Base-by-base conservation (phyloP, 1,139 yeast species). In the Candida sp. region DNA sequence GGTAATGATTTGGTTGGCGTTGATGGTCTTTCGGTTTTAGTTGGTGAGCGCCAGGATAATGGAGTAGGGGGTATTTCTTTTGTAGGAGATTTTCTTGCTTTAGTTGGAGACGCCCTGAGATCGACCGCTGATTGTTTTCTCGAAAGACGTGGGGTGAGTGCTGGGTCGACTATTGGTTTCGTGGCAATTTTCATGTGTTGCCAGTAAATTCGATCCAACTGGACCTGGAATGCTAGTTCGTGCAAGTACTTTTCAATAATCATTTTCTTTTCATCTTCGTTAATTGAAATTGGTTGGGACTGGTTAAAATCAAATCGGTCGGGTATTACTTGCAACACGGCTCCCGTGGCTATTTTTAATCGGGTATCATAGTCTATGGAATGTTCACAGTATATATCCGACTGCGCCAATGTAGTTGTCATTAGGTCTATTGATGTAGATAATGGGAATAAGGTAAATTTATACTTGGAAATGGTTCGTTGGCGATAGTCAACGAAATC, bases 131-230 rank as follows among this genome's bases (percentile, higher is more conserved):
- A 36, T 38, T 33, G 11, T 21, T 36, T 29, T 21, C 19, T 23
- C 5, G 9, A 15, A 21, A 38, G 22, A 29, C 27, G 32, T 23
- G 27, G 27, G 8, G 37, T 22, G 40, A 39, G n/a, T 29, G 21
- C 33, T 19, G 43, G 25, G 30, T 35, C 29, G 9, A 45, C 33
- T 21, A 44, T 21, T 8, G 39, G 41, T 33, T 40, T 43, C 7
- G 55, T 51, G 25, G 47, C 46, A 40, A 49, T 54, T 45, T 57
- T 61, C 5, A 57, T 40, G 39, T 58, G 58, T 46, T 62, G 66
- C 22, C 56, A 59, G 57, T 76, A 82, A 6, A 84, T 74, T 39
- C 90, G 62, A 23, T 75, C 79, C n/a, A 82, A 76, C 58, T 84
- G 90, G 15, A 83, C 79, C 46, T 77, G 72, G 42, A 78, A 73